Evolutionary conservation across 2,329 filamentous ascomycete genomes (phyloP), one percentile per base, ranked within the genome.

Genomic region (Neobulgaria alba): DNA sequence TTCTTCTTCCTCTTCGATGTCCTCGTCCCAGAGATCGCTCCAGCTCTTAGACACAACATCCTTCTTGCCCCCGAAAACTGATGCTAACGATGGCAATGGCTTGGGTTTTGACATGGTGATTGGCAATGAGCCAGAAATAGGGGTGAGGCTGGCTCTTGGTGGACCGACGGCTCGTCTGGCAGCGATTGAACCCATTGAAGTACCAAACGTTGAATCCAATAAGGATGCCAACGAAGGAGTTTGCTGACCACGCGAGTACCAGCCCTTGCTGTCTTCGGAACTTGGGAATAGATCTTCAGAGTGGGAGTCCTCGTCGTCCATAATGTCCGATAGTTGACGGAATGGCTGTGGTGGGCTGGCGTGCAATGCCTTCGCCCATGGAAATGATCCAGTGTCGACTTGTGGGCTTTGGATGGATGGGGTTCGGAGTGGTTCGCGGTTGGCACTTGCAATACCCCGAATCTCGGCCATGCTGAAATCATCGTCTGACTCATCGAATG

Each of bases 1-100:
- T 73, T 74, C 77, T 53, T 85, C 76, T 48, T 83, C 79, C 49
- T 84, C 80, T 57, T 92, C 88, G 33, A 71, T 68, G 39, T 96
- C 90, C 62, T 96, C 90, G 44, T 96, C 90, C 82, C 88, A 95
- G 62, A 96, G 79, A 62, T 98, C 92, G 57, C 89, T 95, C 92
- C 92, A 98, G 70, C 92, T 96, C 81, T 96, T 96, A 42, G 92
- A 95, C 35, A 93, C 85, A 35, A 75, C 69, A 33, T 90, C 83
- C 48, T 78, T 75, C 60, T 83, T 79, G 57, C 79, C 79, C 38
- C 85, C 85, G 59, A 94, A 90, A 37, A 90, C 77, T 46, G 85
- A 80, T 39, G 76, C 70, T 52, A 81, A 68, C 30, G 75, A 73
- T 60, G 72, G 66, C 55, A 68, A 58, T 48, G 77, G 71, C 52